Evolutionary conservation across 495 filamentous ascomycete genomes (phyloP).

Genomic region (Jackrogersella multiformis): DNA sequence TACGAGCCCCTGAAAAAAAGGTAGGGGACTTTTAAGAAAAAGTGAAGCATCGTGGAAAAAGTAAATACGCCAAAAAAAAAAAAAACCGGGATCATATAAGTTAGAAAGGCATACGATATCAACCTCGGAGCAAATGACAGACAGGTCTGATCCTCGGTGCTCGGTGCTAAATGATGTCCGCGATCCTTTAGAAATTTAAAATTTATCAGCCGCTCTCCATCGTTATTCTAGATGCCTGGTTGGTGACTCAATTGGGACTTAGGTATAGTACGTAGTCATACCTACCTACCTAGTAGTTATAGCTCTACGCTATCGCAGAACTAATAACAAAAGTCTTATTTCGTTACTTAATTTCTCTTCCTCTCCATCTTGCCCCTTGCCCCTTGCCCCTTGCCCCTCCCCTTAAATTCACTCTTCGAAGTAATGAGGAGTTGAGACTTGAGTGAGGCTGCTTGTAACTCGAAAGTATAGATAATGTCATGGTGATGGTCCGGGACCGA

Average conservation of each 20-base stretch:
- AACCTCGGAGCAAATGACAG: conserved; percentile 15
- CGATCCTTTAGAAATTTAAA: background rate
- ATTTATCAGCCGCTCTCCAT: background rate
- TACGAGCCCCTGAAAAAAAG: background rate
- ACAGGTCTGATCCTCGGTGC: conserved; percentile 17
- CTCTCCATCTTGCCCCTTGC: background rate
- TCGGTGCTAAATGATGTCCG: conserved; percentile 9
- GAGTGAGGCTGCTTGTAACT: background rate
- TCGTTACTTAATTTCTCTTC: background rate
- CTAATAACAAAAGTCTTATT: background rate
- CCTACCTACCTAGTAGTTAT: too few relatives aligned
- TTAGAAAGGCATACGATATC: too few relatives aligned
- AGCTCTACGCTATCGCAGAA: background rate
- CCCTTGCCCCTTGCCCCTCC: too few relatives aligned
- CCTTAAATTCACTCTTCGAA: too few relatives aligned
- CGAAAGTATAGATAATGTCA: background rate
- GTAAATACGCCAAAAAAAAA: background rate
- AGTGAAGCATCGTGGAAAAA: background rate
- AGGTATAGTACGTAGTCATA: too few relatives aligned
- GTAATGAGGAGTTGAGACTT: background rate
- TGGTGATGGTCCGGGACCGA: background rate
- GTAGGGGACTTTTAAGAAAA: background rate
- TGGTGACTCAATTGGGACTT: background rate
- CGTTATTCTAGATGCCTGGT: background rate
- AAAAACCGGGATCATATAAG: too few relatives aligned